Evolutionary conservation across 176 grass and related monocot genomes (phyloP), one percentile per base, ranked within the genome.

Genomic region (Bolboschoenus planiculmis): DNA sequence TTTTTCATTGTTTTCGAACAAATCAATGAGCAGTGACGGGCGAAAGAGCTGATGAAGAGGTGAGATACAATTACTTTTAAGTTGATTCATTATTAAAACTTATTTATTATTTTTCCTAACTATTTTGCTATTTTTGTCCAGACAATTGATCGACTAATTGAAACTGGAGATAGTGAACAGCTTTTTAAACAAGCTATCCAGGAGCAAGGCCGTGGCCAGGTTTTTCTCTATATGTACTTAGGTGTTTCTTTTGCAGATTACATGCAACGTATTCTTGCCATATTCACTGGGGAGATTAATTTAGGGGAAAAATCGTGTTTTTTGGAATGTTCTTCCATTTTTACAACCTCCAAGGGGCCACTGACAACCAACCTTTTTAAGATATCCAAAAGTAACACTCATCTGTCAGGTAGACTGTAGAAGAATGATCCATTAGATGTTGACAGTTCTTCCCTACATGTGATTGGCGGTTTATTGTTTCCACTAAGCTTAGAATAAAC

Each of bases 161-260:
- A 97, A 91, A 91, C 95, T 23, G 95, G 92, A 4, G 81, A 97
- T 31, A 89, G 88, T 16, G 92, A 97, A 85, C 92, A 94, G 56
- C 87, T 93, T 64, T 97, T 97, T 79, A 84, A 94, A 74, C 91
- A 84, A 72, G 95, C 92, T 34, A 94, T 97, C 87, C 95, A 91
- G 77, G 95, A 93, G 87, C 92, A 94, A 90, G 94, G 94, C 16
- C 90, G 92, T 66, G 92, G 92, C 67, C 85, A 90, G 95, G 95
- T 94, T 54, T 83, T 10, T 76, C 40, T 40, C 37, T 78, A 56
- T 75, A 21, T 47, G 36, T 3, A 61, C 58, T 34, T 56, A 26
- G 6, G 10, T 85, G 2, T 24, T 57, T 13, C 62, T 9, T 67
- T 63, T 34, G 27, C 20, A 37, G 27, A 53, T 78, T 74, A 43